Evolutionary conservation across 805 yeast genomes (phyloP), one percentile per base, ranked within the genome.

Genomic region (Saccharomyces cerevisiae): DNA sequence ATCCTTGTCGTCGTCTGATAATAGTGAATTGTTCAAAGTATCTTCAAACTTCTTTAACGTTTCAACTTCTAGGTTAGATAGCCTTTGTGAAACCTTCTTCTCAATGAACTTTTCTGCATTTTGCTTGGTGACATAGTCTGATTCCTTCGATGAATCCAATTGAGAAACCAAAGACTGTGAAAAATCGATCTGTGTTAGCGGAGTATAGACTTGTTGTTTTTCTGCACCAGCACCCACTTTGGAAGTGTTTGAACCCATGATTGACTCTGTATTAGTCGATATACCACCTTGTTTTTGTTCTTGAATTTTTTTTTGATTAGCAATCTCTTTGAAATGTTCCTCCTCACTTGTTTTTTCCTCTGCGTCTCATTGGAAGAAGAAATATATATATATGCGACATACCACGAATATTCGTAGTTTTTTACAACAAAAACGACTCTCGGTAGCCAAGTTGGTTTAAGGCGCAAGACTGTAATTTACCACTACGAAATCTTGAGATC

Each of bases 111-210:
- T 80, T 53, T 84, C 86, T 22, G 85, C 80, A 63, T 80, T 77
- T 66, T 86, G 90, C 47, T 83, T 78, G 65, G 91, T 81, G 6
- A 89, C 78, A 66, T 79, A 86, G 66, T 85, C 86, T 1, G 87
- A 79, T 73, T 85, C 90, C 26, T 76, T 74, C 3, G 85, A 77
- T 49, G 72, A 73, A 58, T 84, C 87, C 61, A 86, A 76, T 63
- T 82, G 85, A 5, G 82, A 74, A 56, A 86, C 73, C 50, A 86
- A 77, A 14, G 84, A 78, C 3, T 85, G 80, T 52, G 84, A 79
- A 67, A 84, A 82, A 58, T 84, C 85, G 48, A 85, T 81, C 50
- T 88, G 87, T 6, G 89, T 77, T 46, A 76, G 69, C 41, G 90
- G 89, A 2, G 81, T 78, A 65, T 82, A 83, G 21, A 83, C 85